Evolutionary conservation across 2,329 filamentous ascomycete genomes (phyloP).

Genomic region (Fusarium falciforme): DNA sequence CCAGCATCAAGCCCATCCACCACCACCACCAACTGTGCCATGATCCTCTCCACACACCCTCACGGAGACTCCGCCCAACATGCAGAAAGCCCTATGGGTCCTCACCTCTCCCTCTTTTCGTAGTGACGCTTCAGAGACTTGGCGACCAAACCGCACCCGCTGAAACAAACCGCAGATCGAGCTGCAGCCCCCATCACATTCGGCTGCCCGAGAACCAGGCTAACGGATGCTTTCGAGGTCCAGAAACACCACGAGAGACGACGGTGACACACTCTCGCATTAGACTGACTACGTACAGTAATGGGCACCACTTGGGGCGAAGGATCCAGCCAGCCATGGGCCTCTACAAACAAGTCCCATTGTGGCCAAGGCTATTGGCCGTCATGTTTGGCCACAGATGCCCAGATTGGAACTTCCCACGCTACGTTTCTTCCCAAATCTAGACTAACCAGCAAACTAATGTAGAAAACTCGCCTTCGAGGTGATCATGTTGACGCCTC

Average conservation of each 20-base stretch:
- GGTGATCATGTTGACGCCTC: background rate
- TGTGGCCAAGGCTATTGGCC: background rate
- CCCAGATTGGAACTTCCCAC: background rate
- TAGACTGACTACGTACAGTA: background rate
- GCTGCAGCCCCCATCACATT: conserved; percentile 3
- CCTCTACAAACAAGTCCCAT: background rate
- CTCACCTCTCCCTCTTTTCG: background rate
- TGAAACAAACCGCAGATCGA: background rate
- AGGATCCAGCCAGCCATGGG: background rate
- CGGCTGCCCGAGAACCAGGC: background rate
- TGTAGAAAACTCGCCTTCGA: background rate
- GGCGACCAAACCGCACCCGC: background rate
- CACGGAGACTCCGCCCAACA: background rate
- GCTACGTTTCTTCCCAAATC: background rate
- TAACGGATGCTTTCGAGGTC: background rate
- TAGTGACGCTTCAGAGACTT: background rate
- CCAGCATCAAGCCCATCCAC: background rate
- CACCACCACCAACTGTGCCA: background rate
- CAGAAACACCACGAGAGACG: background rate
- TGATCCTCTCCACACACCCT: conserved; percentile 3
- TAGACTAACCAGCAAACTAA: background rate
- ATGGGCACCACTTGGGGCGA: background rate
- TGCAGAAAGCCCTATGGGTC: background rate
- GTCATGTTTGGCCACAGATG: background rate
- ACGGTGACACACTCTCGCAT: background rate